Conservation (phyloP, 306 rosid species). For the Phaseolus lunatus region DNA sequence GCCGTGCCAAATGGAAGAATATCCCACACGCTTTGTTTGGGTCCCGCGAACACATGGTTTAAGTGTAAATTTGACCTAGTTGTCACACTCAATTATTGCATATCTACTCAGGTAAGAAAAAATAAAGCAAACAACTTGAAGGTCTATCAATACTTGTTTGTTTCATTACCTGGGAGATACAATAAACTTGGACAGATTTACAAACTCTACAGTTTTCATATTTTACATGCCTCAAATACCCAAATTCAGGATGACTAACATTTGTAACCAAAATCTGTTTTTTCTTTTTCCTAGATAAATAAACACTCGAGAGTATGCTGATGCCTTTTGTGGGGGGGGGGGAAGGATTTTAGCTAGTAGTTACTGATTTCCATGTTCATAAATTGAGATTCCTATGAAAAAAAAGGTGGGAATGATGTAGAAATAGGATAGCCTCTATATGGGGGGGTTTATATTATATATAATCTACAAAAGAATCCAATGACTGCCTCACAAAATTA, state of each 20-base stretch:
- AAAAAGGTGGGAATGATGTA: slow-evolving; percentile 20
- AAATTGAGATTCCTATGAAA: slow-evolving; percentile 36
- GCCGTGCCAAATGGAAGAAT: slow-evolving; percentile 9
- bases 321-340: slow-evolving; percentile 4
- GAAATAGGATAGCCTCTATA: slow-evolving; percentile 48
- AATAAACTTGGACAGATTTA: slow-evolving; percentile 17
- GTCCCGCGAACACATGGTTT: background rate
- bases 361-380: slow-evolving; percentile 2
- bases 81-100: slow-evolving; percentile 27
- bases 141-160: background rate
- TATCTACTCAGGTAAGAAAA: background rate
- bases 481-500: slow-evolving; percentile 53
- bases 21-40: slow-evolving; percentile 34
- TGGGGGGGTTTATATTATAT: slow-evolving; percentile 42
- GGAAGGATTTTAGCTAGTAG: slow-evolving; percentile 1
- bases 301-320: slow-evolving; percentile 9
- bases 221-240: slow-evolving; percentile 40
- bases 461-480: slow-evolving; percentile 60
- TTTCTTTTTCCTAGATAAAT: slow-evolving; percentile 11
- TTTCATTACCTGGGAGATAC: slow-evolving; percentile 18
- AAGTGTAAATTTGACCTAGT: slow-evolving; percentile 7
- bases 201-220: slow-evolving; percentile 6
- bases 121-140: background rate
- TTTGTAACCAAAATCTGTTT: slow-evolving; percentile 36
- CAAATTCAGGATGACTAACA: slow-evolving; percentile 35